These are phyloP conservation scores for Lactarius hatsudake DNA, from an alignment of 768 basidiomycete species.

Conservation along the genomic window DNA sequence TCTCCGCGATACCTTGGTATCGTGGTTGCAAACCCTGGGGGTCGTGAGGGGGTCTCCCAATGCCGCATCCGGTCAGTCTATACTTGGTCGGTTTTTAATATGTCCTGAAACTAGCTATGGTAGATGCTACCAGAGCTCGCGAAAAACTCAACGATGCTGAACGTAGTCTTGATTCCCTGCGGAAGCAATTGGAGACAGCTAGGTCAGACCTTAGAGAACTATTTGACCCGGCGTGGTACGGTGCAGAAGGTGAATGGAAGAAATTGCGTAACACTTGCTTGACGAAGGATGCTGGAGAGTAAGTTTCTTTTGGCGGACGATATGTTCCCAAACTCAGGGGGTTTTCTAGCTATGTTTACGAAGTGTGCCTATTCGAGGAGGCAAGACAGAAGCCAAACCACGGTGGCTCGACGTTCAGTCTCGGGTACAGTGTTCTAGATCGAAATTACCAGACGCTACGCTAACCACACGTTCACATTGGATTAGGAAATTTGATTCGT, in stretches of 20 bases:
- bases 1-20: constrained; percentile 56
- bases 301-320: constrained; percentile 37
- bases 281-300: constrained; percentile 87
- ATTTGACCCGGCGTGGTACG: constrained; percentile 64
- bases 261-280: constrained; percentile 84
- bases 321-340: neutral
- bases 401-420: constrained; percentile 68
- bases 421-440: constrained; percentile 60
- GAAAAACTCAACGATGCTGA: constrained; percentile 65
- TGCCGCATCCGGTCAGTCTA: constrained; percentile 41
- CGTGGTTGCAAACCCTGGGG: constrained; percentile 63
- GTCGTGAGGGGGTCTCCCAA: constrained; percentile 44
- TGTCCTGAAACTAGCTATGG: neutral
- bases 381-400: constrained; percentile 86
- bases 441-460: neutral
- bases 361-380: constrained; percentile 87
- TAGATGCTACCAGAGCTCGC: constrained; percentile 61
- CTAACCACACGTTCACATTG: neutral
- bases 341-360: constrained; percentile 78
- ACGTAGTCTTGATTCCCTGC: constrained; percentile 48
- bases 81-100: neutral
- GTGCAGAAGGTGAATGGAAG: constrained; percentile 90
- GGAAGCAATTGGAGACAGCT: constrained; percentile 52
- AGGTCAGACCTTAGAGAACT: constrained; percentile 62
- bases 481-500: constrained; percentile 68